These are phyloP conservation scores for Phaeotremella fagi DNA, from an alignment of 768 basidiomycete genomes.

Conservation along the genomic window DNA sequence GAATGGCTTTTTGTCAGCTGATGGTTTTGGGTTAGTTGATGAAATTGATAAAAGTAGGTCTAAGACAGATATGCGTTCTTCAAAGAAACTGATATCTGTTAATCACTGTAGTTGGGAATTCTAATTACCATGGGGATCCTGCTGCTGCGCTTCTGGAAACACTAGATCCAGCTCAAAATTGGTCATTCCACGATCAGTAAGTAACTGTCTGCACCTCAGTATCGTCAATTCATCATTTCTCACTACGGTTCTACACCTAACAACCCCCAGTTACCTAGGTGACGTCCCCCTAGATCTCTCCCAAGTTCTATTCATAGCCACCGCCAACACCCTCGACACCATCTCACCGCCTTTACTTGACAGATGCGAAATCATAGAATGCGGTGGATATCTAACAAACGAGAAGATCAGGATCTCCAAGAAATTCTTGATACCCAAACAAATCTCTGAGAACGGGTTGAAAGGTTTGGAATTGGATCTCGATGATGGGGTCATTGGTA, in stretches of 20 bases:
- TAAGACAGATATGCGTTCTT: not conserved
- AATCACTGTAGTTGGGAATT: slow-evolving; percentile 46
- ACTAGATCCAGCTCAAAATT: slow-evolving; percentile 87
- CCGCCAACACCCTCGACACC: slow-evolving; percentile 82
- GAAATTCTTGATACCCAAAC: slow-evolving; percentile 83
- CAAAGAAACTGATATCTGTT: not conserved
- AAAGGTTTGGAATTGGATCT: slow-evolving; percentile 53
- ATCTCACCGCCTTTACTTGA: slow-evolving; percentile 83
- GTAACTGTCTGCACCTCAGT: slow-evolving; percentile 45
- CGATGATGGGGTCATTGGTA: slow-evolving; percentile 54
- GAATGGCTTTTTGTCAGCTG: not conserved
- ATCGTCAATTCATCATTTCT: too few relatives aligned
- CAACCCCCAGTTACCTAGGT: slow-evolving; percentile 22
- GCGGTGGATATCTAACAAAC: slow-evolving; percentile 70
- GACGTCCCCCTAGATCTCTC: slow-evolving; percentile 63
- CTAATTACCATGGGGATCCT: slow-evolving; percentile 85
- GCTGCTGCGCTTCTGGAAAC: slow-evolving; percentile 85
- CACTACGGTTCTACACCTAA: too few relatives aligned
- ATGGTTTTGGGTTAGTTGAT: slow-evolving; percentile 50
- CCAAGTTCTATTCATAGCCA: slow-evolving; percentile 86
- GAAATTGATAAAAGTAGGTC: slow-evolving; percentile 73
- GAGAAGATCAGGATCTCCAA: slow-evolving; percentile 88
- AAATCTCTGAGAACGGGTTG: slow-evolving; percentile 72
- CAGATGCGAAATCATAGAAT: slow-evolving; percentile 78
- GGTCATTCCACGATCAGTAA: slow-evolving; percentile 69